Evolutionary conservation across 768 basidiomycete genomes (phyloP).

Genomic region (Artomyces pyxidatus): DNA sequence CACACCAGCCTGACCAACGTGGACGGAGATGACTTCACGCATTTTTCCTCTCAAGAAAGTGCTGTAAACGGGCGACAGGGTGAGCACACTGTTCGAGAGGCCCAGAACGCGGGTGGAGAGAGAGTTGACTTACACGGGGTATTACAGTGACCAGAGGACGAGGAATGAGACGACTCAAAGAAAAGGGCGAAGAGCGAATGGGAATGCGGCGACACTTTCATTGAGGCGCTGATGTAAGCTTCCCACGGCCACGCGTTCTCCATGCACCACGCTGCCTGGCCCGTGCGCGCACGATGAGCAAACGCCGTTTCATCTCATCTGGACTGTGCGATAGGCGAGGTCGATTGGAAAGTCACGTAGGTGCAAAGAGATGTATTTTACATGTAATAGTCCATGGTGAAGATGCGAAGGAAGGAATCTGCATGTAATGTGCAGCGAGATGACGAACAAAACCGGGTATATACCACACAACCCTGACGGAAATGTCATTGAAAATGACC

Average conservation of each 20-base stretch:
- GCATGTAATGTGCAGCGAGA: no score
- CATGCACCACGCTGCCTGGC: conserved; percentile 8
- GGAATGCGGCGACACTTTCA: conserved; percentile 19
- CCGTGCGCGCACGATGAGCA: conserved; percentile 9
- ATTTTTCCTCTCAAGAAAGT: conserved; percentile 34
- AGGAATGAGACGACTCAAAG: conserved; percentile 32
- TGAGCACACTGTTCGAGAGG: not conserved
- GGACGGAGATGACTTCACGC: conserved; percentile 97
- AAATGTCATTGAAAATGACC: no score
- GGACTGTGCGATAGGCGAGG: no score
- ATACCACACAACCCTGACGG: no score
- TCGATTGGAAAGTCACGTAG: no score
- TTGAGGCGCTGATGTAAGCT: conserved; percentile 6
- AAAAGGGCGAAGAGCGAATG: conserved; percentile 22
- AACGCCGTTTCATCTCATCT: no score
- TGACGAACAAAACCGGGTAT: no score
- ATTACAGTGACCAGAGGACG: conserved; percentile 16
- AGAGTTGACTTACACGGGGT: conserved; percentile 11
- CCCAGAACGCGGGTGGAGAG: conserved; percentile 10
- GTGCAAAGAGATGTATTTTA: no score
- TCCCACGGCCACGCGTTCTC: conserved; percentile 9
- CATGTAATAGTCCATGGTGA: no score
- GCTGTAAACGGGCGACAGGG: conserved; percentile 7
- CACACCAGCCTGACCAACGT: conserved; percentile 98
- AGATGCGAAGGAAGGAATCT: no score